These are phyloP conservation scores for Theobroma grandiflorum DNA, from an alignment of 441 rosid genomes.

Conservation along the genomic window DNA sequence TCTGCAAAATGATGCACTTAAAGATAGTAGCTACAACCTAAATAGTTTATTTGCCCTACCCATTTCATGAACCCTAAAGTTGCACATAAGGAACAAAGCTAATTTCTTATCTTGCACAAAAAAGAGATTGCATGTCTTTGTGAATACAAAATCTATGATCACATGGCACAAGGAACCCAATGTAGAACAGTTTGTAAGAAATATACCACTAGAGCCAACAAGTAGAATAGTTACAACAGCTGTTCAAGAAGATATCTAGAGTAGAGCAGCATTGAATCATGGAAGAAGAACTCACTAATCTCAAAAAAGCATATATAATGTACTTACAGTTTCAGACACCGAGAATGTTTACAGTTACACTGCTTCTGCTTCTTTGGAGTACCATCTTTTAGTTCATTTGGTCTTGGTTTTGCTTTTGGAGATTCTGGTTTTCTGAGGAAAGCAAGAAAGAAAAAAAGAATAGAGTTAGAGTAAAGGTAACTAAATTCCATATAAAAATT, in stretches of 20 bases:
- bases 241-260: background rate
- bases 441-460: slow-evolving; percentile 12
- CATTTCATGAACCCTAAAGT: background rate
- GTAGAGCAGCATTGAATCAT: background rate
- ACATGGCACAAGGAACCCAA: background rate
- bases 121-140: background rate
- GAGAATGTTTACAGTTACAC: slow-evolving; percentile 97
- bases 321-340: slow-evolving; percentile 95
- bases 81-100: background rate
- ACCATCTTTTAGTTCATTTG: slow-evolving; percentile 82
- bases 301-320: slow-evolving; percentile 2
- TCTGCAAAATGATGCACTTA: background rate
- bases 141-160: background rate
- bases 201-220: background rate
- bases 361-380: slow-evolving; percentile 97
- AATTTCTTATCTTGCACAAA: background rate
- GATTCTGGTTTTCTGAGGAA: slow-evolving; percentile 82
- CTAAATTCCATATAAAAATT: background rate
- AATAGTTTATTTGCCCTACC: background rate
- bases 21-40: background rate
- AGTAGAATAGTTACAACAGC: background rate
- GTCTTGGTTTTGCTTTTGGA: slow-evolving; percentile 77
- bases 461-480: slow-evolving; percentile 19
- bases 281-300: slow-evolving; percentile 1
- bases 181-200: background rate